Evolutionary conservation across 352 stramenopile species (phyloP), one percentile per base, ranked within the genome.

Genomic region (Pythium coloratum): DNA sequence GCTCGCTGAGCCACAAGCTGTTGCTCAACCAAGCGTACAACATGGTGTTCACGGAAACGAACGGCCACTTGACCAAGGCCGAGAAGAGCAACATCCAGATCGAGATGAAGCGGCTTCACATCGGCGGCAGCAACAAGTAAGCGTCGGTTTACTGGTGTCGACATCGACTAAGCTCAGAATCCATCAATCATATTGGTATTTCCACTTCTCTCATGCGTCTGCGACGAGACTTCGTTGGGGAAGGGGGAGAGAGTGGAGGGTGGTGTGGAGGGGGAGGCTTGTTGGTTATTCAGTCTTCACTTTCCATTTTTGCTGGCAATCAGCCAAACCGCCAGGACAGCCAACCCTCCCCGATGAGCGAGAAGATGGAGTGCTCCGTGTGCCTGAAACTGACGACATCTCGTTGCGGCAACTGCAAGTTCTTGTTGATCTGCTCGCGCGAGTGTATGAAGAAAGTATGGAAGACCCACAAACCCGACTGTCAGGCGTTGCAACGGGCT

Each of bases 1-100:
- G 71, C 30, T 74, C 73, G 7, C 26, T 49, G 18, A 26, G 2
- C 2, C 20, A 32, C n/a, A 61, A 51, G 55, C 44, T 61, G 20
- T 2, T 36, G 34, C 36, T 61, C 34, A 61, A 61, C 34, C 55
- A 42, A 24, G 14, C 26, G 0, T 61, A 51, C 36, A 61, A 61
- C 55, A 16, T n/a, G 16, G 18, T 50, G 16, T 50, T 38, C 13
- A 4, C 24, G 5, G 36, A 34, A 2, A 42, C 34, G 36, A 13
- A n/a, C 1, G 20, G 6, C 14, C n/a, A 36, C 8, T 34, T 61
- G 10, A 33, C 12, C 18, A 14, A 28, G 14, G 16, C 4, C 9
- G 55, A 61, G 18, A 3, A 50, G 3, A 7, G 51, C 2, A 6
- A 51, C 10, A 24, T 61, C 36, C 7, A 33, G 10, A 7, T 2